Evolutionary conservation across 179 eudicot genomes (phyloP), one percentile per base, ranked within the genome.

Genomic region (Sideroxylon spinosum): DNA sequence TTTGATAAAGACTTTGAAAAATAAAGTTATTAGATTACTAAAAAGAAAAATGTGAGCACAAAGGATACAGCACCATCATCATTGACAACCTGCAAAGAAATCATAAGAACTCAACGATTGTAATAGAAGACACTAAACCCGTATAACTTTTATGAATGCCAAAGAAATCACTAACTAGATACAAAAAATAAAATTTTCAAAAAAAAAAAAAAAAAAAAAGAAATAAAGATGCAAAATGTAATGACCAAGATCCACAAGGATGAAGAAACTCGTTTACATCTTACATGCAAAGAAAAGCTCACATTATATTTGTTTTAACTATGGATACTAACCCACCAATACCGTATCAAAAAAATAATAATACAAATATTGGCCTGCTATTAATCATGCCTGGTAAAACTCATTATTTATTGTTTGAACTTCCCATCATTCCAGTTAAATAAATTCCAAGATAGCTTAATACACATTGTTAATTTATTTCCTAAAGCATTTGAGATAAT

Each of bases 1-100:
- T 52, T 37, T 52, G 12, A 52, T 52, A 14, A 9, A 14, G 56
- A 9, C 3, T 14, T 52, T 9, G 16, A 52, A 50, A 12, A 50
- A 50, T 8, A 50, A 50, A 19, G 66, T 22, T 14, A 62, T 23
- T 13, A 62, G 6, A 10, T 14, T 56, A 57, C 63, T 68, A 67
- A 49, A 71, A 70, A 63, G 52, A 83, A 69, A 20, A 62, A 29
- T 48, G 13, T 64, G 50, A 79, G 37, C 13, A 65, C 17, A 9
- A 86, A 92, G 95, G 98, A 93, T 93, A 93, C 98, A 78, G 98
- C 92, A 60, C 98, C 98, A 87, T 93, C 98, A 82, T 93, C 98
- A 84, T 89, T 84, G 83, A 93, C 89, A 83, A 92, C 98, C 98
- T 93, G 53, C 48, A 60, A 74, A 74, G 62, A 12, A 46, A 78